These are phyloP conservation scores for Suillus variegatus DNA, from an alignment of 768 basidiomycete species.

Conservation along the genomic window DNA sequence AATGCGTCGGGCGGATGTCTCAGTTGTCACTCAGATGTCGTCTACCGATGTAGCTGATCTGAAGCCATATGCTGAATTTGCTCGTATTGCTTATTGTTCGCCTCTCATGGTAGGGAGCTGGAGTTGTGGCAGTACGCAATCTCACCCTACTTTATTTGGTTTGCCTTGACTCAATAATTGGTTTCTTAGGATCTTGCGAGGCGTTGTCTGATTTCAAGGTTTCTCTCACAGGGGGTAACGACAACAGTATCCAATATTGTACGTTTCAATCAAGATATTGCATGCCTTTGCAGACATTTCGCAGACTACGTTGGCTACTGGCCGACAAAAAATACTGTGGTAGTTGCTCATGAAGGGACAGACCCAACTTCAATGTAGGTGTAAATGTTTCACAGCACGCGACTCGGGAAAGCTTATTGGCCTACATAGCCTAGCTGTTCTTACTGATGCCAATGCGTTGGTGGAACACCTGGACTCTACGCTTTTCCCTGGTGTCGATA, in stretches of 20 bases:
- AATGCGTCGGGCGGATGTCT: conserved; percentile 5
- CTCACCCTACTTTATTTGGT: conserved; percentile 6
- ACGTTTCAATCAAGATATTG: conserved; percentile 12
- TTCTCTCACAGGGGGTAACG: conserved; percentile 49
- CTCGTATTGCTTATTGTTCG: conserved; percentile 55
- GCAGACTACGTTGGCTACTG: conserved; percentile 61
- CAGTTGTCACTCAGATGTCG: conserved; percentile 26
- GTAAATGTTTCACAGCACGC: neutral
- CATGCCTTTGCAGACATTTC: neutral
- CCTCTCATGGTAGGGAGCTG: conserved; percentile 38
- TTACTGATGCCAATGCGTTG: conserved; percentile 50
- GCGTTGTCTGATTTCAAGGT: conserved; percentile 41
- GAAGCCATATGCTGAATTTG: conserved; percentile 51
- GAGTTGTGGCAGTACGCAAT: conserved; percentile 44
- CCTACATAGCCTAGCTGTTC: conserved; percentile 42
- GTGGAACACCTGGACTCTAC: conserved; percentile 39
- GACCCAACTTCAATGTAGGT: conserved; percentile 55
- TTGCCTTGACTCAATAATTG: neutral
- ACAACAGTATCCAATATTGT: conserved; percentile 49
- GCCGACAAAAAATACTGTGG: conserved; percentile 47
- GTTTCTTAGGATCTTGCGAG: conserved; percentile 31
- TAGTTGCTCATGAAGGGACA: conserved; percentile 66
- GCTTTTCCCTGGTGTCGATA: conserved; percentile 57
- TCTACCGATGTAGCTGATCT: conserved; percentile 36
- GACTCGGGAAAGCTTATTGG: conserved; percentile 1